Base-by-base conservation (phyloP, 2,329 filamentous ascomycete species). In the Cordyceps militaris region DNA sequence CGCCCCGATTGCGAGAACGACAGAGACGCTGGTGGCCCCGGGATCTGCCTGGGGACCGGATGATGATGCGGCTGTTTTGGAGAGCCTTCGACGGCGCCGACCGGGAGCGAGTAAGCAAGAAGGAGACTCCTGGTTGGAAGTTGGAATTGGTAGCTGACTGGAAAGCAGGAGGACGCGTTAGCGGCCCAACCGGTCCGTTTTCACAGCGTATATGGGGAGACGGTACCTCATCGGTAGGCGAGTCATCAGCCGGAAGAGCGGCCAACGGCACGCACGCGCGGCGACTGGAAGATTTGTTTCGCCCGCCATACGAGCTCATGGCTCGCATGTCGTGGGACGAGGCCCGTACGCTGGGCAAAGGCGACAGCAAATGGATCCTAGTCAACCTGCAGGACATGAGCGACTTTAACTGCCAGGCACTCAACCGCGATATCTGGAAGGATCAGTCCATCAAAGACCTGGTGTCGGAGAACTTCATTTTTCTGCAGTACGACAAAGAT, bases 371-470 rank as follows among this genome's bases (percentile, higher is more conserved):
- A 71, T 99, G 94, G 94, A 82, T 99, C 49, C 73, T 99, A 64
- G 91, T 97, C 61, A 97, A 99, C 69, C 85, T 99, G 16, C 94
- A 99, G 72, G 92, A 99, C 69, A 84, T 89, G 63, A 89, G 89
- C 36, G 86, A 96, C 66, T 99, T 99, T 71, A 89, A 94, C 71
- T 99, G 94, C 71, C 94, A 99, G 70, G 82, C 89, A 3, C 77
- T 99, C 19, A 99, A 99, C 69, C 83, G 94, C 46, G 94, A 99
- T 69, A 85, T 97, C 56, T 99, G 94, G 94, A 97, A 97, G 73
- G 88, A 97, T 64, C 72, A 82, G 19, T 81, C 85, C 2, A 84
- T 99, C 58, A 84, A 82, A 65, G 84, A 89, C n/a, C 83, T 95
- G 1, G 79, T 99, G 30, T 83, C 83, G 65, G 93, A 97, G 69